phyloP scores from a whole-genome alignment of 352 stramenopile species.

The Phytophthora sojae region DNA sequence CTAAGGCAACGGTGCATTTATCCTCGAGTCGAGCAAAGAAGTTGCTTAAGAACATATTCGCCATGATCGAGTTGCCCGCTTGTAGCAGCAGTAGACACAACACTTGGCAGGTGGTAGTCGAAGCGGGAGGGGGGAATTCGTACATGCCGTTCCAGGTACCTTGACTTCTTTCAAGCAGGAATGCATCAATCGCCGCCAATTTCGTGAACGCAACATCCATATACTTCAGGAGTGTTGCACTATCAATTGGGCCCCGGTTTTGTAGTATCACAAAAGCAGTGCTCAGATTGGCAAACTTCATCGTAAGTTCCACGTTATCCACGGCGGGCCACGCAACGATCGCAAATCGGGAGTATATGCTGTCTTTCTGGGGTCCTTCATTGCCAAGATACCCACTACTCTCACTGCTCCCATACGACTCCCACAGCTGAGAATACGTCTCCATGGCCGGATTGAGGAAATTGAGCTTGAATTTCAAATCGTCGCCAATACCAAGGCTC shows the following conservation, averaged over 20 bases:
- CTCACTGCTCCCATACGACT: neutral
- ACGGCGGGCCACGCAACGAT: neutral
- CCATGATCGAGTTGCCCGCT: neutral
- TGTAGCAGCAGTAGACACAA: neutral
- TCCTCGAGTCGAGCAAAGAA: slow-evolving; percentile 6
- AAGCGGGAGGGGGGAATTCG: neutral
- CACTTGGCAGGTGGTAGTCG: neutral
- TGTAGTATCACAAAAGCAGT: slow-evolving; percentile 7
- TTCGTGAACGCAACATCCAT: slow-evolving; percentile 13
- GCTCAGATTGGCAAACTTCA: slow-evolving; percentile 12
- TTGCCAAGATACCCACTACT: neutral
- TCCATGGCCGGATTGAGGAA: neutral
- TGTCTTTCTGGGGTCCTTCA: neutral
- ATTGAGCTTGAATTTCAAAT: neutral
- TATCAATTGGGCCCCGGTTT: neutral
- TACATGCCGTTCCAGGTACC: neutral
- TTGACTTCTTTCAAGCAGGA: neutral
- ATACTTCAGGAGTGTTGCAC: slow-evolving; percentile 5
- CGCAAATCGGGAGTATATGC: neutral
- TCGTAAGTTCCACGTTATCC: slow-evolving; percentile 6
- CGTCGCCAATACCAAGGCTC: neutral
- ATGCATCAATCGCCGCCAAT: neutral
- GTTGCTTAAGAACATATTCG: neutral
- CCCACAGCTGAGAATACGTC: neutral
- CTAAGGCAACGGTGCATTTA: neutral